Conservation (phyloP, 805 yeast species). For the Pichia nanzhaoensis region DNA sequence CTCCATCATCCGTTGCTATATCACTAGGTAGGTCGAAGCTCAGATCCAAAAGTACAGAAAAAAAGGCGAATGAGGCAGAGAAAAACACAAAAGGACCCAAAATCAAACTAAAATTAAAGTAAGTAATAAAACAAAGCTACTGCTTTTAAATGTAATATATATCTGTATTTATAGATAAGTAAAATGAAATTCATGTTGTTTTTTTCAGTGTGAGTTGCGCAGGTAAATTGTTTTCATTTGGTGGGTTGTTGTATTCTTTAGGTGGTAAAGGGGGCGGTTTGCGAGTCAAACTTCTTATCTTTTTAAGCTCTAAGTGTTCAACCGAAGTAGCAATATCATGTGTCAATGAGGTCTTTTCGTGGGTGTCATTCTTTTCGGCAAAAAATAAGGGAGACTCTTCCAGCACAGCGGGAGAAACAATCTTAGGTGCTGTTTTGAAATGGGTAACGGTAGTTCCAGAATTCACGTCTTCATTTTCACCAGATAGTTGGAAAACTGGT, state of each 20-base stretch:
- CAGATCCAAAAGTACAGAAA: neutral
- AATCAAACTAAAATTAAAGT: constrained; percentile 19
- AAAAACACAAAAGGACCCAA: constrained; percentile 12
- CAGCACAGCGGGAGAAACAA: neutral
- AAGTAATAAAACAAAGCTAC: neutral
- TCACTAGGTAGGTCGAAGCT: neutral
- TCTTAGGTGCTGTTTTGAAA: neutral
- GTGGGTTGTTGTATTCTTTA: too few relatives aligned
- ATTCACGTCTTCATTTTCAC: neutral
- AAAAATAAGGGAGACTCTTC: neutral
- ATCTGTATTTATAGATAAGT: constrained; percentile 2
- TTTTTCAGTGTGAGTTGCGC: too few relatives aligned
- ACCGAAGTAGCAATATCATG: too few relatives aligned
- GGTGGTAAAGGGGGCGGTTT: constrained; percentile 2
- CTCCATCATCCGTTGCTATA: neutral
- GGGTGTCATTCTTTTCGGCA: too few relatives aligned
- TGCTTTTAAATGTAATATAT: constrained; percentile 1
- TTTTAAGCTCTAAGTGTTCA: neutral
- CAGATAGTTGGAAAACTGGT: neutral
- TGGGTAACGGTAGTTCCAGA: neutral
- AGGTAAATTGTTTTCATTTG: too few relatives aligned
- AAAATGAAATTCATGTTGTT: neutral
- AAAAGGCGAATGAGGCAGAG: neutral
- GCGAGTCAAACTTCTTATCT: neutral
- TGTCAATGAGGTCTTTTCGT: too few relatives aligned